phyloP scores from a whole-genome alignment of 352 stramenopile species.

The Pythium angustatum region DNA sequence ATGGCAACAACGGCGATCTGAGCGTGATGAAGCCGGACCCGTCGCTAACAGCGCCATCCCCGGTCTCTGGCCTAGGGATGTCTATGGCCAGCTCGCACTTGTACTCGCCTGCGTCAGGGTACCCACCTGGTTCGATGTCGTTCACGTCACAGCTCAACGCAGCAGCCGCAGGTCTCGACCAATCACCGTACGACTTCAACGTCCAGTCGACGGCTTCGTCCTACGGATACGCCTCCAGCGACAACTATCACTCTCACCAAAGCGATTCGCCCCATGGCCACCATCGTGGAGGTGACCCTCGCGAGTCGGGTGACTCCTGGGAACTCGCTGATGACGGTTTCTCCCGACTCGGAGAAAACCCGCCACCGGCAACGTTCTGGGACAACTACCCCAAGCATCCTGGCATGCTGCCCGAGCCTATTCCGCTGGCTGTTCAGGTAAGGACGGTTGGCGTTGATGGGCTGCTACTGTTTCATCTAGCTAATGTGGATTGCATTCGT shows the following conservation, averaged over 20 bases:
- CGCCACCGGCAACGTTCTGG: slow-evolving; percentile 42
- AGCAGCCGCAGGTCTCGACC: slow-evolving; percentile 13
- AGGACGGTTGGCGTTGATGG: neutral
- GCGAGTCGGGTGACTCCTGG: slow-evolving; percentile 35
- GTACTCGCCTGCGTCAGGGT: slow-evolving; percentile 19
- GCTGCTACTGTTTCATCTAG: neutral
- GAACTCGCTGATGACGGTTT: slow-evolving; percentile 31
- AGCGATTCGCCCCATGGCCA: slow-evolving; percentile 20
- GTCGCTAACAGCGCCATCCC: slow-evolving; percentile 22
- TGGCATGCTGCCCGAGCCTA: slow-evolving; percentile 31
- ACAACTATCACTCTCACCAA: slow-evolving; percentile 12
- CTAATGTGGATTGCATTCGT: slow-evolving; percentile 3
- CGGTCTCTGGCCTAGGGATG: slow-evolving; percentile 22
- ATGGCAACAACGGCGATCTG: slow-evolving; percentile 17
- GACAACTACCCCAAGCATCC: slow-evolving; percentile 45
- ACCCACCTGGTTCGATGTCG: slow-evolving; percentile 11
- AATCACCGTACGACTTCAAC: slow-evolving; percentile 30
- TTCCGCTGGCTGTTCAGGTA: slow-evolving; percentile 28
- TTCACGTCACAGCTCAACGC: slow-evolving; percentile 31
- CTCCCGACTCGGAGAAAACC: slow-evolving; percentile 41
- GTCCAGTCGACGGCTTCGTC: slow-evolving; percentile 17
- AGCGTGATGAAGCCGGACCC: slow-evolving; percentile 33
- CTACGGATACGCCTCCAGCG: slow-evolving; percentile 16
- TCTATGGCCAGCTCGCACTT: slow-evolving; percentile 31
- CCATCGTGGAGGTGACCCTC: slow-evolving; percentile 23